Evolutionary conservation across 2,329 filamentous ascomycete genomes (phyloP).

Genomic region (Alternaria viburni): DNA sequence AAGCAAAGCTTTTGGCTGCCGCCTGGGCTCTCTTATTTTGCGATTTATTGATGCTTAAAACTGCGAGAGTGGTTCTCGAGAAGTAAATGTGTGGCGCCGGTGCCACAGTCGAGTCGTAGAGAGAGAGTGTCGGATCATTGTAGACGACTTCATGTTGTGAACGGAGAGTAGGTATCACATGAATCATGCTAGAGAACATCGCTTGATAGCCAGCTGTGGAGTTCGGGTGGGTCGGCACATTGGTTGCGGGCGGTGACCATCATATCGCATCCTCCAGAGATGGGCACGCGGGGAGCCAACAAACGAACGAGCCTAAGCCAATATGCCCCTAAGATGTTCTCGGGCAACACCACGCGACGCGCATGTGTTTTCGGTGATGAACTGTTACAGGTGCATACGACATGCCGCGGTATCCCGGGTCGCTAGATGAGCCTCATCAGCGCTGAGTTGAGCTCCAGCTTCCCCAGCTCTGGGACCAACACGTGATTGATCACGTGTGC

Average conservation of each 20-base stretch:
- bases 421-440: not conserved
- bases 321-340: not conserved
- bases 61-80: not conserved
- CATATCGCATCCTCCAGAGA: slow-evolving; percentile 6
- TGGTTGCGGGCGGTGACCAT: slow-evolving; percentile 4
- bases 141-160: not conserved
- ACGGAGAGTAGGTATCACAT: not conserved
- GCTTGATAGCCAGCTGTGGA: slow-evolving; percentile 8
- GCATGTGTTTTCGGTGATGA: not conserved
- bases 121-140: not conserved
- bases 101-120: not conserved
- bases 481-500: not conserved
- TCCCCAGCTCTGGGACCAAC: not conserved
- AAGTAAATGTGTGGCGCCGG: not conserved
- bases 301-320: slow-evolving; percentile 4
- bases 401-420: not conserved
- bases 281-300: not conserved
- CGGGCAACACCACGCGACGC: not conserved
- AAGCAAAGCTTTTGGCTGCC: slow-evolving; percentile 34
- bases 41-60: slow-evolving; percentile 4
- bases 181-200: slow-evolving; percentile 9
- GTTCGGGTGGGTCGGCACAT: slow-evolving; percentile 15
- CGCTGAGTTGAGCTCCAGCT: not conserved
- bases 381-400: not conserved
- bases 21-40: slow-evolving; percentile 27